Conservation (phyloP, 441 rosid genomes). For the Brassica hybrid region DNA sequence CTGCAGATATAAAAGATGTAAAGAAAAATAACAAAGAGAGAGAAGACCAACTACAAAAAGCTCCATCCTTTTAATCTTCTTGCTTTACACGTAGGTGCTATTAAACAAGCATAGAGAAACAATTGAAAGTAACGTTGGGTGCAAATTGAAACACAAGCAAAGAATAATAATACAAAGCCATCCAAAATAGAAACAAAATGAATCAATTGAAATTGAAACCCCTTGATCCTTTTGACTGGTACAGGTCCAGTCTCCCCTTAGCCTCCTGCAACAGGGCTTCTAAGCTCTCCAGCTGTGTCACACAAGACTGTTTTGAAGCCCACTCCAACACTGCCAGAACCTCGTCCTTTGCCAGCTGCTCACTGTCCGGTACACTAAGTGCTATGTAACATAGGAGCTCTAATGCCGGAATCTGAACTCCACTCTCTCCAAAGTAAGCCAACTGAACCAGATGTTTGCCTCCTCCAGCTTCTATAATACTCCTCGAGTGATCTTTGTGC, state of each 20-base stretch:
- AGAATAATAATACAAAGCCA: background rate
- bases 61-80: constrained; percentile 32
- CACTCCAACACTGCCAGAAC: constrained; percentile 84
- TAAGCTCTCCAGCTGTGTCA: constrained; percentile 56
- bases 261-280: constrained; percentile 68
- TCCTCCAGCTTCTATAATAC: constrained; percentile 82
- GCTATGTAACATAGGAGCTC: constrained; percentile 80
- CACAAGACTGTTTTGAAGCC: constrained; percentile 78
- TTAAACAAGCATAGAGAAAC: background rate
- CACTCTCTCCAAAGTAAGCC: constrained; percentile 81
- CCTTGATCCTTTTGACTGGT: constrained; percentile 87
- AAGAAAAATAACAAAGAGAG: background rate
- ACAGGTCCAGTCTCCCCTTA: constrained; percentile 81
- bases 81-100: constrained; percentile 33
- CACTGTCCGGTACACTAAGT: constrained; percentile 82
- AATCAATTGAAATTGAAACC: constrained; percentile 57
- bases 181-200: constrained; percentile 28
- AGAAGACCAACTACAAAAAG: constrained; percentile 30
- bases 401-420: constrained; percentile 66
- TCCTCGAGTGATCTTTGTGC: constrained; percentile 83
- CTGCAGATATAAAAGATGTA: no score
- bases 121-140: background rate
- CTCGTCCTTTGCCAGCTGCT: constrained; percentile 77
- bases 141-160: constrained; percentile 1
- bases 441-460: constrained; percentile 84